Conservation (phyloP, 768 basidiomycete species). For the Mrakia hoshinonis region DNA sequence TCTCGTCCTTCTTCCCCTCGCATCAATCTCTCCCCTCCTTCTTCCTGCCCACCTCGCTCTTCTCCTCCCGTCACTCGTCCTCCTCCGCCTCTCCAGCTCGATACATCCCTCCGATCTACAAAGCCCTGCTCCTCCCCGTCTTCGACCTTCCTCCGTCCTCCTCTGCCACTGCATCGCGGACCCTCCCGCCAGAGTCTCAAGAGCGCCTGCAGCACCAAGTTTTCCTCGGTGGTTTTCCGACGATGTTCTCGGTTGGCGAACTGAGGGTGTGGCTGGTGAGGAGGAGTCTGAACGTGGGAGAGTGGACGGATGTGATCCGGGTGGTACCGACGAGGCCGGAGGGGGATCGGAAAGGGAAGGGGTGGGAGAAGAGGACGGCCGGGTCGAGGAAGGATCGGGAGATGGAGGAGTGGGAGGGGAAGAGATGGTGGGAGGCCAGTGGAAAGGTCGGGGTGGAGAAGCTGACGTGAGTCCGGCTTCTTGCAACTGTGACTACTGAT, state of each 20-base stretch:
- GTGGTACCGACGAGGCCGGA: neutral
- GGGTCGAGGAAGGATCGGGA: neutral
- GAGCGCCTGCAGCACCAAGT: neutral
- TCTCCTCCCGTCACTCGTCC: neutral
- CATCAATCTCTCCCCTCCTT: neutral
- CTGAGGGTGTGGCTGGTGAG: neutral
- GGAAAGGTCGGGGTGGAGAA: neutral
- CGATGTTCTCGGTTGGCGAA: neutral
- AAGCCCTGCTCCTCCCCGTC: neutral
- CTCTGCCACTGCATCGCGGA: neutral
- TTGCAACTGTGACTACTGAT: too few relatives aligned
- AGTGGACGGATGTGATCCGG: neutral
- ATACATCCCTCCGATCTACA: neutral
- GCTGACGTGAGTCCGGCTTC: neutral
- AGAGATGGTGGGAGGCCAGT: neutral
- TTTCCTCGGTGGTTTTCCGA: neutral
- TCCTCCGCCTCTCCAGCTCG: neutral
- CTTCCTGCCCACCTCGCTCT: neutral
- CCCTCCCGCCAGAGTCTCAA: neutral
- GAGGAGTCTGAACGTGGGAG: neutral
- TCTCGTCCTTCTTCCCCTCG: slow-evolving; percentile 4
- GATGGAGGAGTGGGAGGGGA: slow-evolving; percentile 1
- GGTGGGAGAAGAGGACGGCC: neutral
- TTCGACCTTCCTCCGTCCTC: neutral
- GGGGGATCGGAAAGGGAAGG: neutral